Evolutionary conservation across 108 stramenopile species (phyloP).

Genomic region (Licmophora abbreviata): DNA sequence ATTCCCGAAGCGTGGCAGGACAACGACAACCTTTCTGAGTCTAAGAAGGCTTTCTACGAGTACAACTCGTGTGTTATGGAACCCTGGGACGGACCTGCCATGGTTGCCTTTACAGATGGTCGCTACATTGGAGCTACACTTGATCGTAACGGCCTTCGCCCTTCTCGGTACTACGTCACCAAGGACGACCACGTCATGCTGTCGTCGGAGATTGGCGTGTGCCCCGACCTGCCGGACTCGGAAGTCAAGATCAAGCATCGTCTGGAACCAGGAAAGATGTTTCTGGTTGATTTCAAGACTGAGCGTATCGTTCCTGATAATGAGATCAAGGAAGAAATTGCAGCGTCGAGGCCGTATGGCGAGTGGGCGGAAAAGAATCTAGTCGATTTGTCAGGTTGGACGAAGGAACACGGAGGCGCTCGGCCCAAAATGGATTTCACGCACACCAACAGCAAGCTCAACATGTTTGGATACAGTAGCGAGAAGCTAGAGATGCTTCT

Average conservation of each 20-base stretch:
- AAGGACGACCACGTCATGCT: slow-evolving; percentile 92
- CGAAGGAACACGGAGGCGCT: slow-evolving; percentile 18
- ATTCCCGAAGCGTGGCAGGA: slow-evolving; percentile 97
- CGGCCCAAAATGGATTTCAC: slow-evolving; percentile 60
- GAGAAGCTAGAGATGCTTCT: slow-evolving; percentile 94
- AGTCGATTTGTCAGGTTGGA: slow-evolving; percentile 78
- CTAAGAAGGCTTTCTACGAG: slow-evolving; percentile 96
- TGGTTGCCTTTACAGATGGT: slow-evolving; percentile 97
- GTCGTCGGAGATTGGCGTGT: slow-evolving; percentile 93
- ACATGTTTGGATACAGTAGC: slow-evolving; percentile 89
- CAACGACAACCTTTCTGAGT: slow-evolving; percentile 80
- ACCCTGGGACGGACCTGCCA: slow-evolving; percentile 99
- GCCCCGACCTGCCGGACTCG: slow-evolving; percentile 73
- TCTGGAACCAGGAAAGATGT: slow-evolving; percentile 97
- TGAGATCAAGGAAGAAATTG: slow-evolving; percentile 93
- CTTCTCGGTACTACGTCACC: slow-evolving; percentile 93
- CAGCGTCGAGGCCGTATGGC: slow-evolving; percentile 75
- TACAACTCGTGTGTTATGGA: slow-evolving; percentile 98
- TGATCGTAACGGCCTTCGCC: slow-evolving; percentile 94
- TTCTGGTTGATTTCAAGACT: slow-evolving; percentile 93
- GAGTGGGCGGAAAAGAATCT: slow-evolving; percentile 83
- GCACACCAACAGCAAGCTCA: slow-evolving; percentile 73
- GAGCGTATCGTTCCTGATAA: slow-evolving; percentile 91
- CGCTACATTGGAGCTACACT: slow-evolving; percentile 90
- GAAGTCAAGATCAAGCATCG: slow-evolving; percentile 91